Evolutionary conservation across 495 filamentous ascomycete species (phyloP).

Genomic region (Penicillium canescens): DNA sequence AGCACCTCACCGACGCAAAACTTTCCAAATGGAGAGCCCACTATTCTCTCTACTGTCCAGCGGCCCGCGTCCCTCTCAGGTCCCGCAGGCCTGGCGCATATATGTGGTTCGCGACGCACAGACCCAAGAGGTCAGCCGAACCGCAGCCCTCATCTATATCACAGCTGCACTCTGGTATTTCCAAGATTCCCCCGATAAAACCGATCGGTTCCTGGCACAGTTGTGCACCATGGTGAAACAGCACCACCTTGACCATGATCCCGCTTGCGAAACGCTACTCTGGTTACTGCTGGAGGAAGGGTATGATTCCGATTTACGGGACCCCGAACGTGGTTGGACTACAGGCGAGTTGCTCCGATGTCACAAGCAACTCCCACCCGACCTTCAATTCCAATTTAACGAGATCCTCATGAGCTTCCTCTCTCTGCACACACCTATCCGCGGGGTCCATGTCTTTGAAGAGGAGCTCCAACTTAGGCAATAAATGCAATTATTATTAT

Average conservation of each 20-base stretch:
- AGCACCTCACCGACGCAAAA: conserved; percentile 30
- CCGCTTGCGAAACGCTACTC: conserved; percentile 45
- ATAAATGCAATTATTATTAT: neutral
- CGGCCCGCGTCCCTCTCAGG: conserved; percentile 43
- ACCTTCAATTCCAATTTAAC: conserved; percentile 45
- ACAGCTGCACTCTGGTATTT: conserved; percentile 41
- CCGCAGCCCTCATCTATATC: conserved; percentile 44
- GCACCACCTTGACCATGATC: conserved; percentile 38
- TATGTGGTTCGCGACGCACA: conserved; percentile 38
- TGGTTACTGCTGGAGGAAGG: conserved; percentile 44
- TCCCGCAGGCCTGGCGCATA: conserved; percentile 38
- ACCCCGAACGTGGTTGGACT: conserved; percentile 41
- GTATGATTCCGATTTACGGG: conserved; percentile 36
- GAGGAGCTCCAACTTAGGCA: conserved; percentile 19
- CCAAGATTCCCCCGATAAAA: conserved; percentile 32
- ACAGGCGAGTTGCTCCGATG: conserved; percentile 38
- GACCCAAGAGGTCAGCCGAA: conserved; percentile 42
- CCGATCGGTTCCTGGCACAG: conserved; percentile 35
- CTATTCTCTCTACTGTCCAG: conserved; percentile 45
- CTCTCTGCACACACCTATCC: conserved; percentile 31
- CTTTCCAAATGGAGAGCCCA: conserved; percentile 44
- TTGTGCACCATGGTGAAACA: conserved; percentile 25
- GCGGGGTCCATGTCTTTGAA: conserved; percentile 37
- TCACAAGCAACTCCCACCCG: conserved; percentile 39
- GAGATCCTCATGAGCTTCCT: conserved; percentile 45